Conservation (phyloP, 306 rosid species). For the Lathyrus tuberosus region DNA sequence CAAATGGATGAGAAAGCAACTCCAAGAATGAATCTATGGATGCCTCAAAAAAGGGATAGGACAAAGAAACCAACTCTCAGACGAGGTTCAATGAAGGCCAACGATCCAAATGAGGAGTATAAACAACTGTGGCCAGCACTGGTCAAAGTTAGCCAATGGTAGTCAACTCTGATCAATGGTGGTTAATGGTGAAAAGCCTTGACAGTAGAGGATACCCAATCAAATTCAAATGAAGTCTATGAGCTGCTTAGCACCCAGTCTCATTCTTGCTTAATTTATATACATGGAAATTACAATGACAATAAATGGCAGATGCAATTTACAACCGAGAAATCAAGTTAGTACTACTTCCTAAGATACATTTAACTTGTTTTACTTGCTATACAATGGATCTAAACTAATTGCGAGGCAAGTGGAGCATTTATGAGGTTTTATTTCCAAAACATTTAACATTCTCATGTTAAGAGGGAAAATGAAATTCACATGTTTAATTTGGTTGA, state of each 20-base stretch:
- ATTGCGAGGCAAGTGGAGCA: neutral
- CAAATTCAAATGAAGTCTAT: neutral
- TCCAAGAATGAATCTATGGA: too few species aligned
- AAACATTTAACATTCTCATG: neutral
- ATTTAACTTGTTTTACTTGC: neutral
- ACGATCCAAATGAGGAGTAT: too few species aligned
- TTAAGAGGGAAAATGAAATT: neutral
- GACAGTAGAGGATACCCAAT: neutral
- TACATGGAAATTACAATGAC: neutral
- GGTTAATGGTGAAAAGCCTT: too few species aligned
- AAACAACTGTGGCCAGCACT: too few species aligned
- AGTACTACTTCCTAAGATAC: neutral
- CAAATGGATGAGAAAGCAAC: too few species aligned
- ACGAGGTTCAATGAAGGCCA: too few species aligned
- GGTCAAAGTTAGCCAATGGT: too few species aligned
- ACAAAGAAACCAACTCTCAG: too few species aligned
- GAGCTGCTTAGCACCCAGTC: neutral
- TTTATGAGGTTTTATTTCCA: neutral
- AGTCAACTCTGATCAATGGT: too few species aligned
- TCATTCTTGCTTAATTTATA: neutral
- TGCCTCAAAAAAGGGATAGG: too few species aligned
- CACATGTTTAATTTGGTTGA: too few species aligned
- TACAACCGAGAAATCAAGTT: neutral
- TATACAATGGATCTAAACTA: neutral
- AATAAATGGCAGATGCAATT: neutral